Evolutionary conservation across 2,329 filamentous ascomycete species (phyloP), one percentile per base, ranked within the genome.

Genomic region (Nemania bipapillata): DNA sequence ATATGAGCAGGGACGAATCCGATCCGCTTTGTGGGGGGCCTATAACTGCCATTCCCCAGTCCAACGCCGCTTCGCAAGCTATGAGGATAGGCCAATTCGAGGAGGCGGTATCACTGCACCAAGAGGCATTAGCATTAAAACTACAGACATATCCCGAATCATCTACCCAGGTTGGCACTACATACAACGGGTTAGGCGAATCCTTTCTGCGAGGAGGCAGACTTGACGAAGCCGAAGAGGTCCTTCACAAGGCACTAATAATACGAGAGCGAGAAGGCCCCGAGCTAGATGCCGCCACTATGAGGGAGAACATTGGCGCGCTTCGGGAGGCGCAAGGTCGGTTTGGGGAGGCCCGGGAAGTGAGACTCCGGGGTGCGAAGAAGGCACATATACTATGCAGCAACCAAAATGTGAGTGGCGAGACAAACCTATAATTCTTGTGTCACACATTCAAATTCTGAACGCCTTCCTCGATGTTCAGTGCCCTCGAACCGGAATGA

Each of bases 41-140:
- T 71, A 24, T 79, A 75, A 81, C 80, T 81, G 37, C 80, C 80
- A 12, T 58, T 47, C 47, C 15, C 9, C 45, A 62, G 11, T 74
- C 64, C 9, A 82, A 47, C 20, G 82, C 61, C 0, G 57, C 71
- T 11, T 75, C 73, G 12, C 4, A 78, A 72, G n/a, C 71, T 72
- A 2, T 37, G 59, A 26, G 71, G 63, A 6, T 80, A 55, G 11
- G 75, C 69, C 66, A 22, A n/a, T 32, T 57, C 22, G 64, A 69
- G 32, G 63, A 72, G 11, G 35, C 72, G 4, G 65, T 67, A 35
- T 4, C 20, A 4, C 65, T 73, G 2, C 62, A 73, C 52, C 54
- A 26, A 8, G 12, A 68, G 15, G 68, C 70, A 1, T 42, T 74
- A 17, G 64, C 28, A 4, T 50, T 71, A 5, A 73, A 73, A 49